Evolutionary conservation across 2,329 filamentous ascomycete genomes (phyloP).

Genomic region (Acrodontium crateriforme): DNA sequence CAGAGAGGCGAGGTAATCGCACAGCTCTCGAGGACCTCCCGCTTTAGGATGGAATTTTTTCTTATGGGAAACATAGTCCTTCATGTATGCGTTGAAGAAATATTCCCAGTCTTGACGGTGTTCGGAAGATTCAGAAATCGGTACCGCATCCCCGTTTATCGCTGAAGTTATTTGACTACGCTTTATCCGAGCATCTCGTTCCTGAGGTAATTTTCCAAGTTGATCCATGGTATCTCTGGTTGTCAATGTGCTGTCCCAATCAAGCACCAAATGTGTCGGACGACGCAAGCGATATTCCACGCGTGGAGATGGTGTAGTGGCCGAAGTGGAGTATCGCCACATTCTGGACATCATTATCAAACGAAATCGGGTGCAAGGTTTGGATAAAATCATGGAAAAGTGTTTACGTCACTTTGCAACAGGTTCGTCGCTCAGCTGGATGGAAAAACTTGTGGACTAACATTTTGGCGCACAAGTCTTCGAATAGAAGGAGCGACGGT

Average conservation of each 20-base stretch:
- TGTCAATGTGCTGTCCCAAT: constrained; percentile 37
- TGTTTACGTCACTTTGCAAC: too few relatives aligned
- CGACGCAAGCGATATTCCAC: background rate
- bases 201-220: constrained; percentile 25
- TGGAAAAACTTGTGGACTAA: too few relatives aligned
- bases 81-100: constrained; percentile 27
- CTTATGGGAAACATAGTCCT: constrained; percentile 26
- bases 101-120: constrained; percentile 16
- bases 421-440: too few relatives aligned
- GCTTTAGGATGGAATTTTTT: constrained; percentile 15
- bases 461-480: too few relatives aligned
- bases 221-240: constrained; percentile 30
- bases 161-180: constrained; percentile 5
- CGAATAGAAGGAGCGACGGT: too few relatives aligned
- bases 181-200: constrained; percentile 10
- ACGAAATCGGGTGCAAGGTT: too few relatives aligned
- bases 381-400: too few relatives aligned
- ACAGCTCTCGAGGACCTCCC: constrained; percentile 22
- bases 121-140: too few relatives aligned
- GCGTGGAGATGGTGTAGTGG: background rate
- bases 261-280: constrained; percentile 23
- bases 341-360: constrained; percentile 2
- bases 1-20: constrained; percentile 24
- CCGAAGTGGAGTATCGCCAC: too few relatives aligned
- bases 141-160: too few relatives aligned